Percentiles rank a stretch among this genome's conserved stretches.
These are phyloP conservation scores for Lomentospora prolificans DNA, from an alignment of 2,329 filamentous ascomycete species.

Conservation along the genomic window DNA sequence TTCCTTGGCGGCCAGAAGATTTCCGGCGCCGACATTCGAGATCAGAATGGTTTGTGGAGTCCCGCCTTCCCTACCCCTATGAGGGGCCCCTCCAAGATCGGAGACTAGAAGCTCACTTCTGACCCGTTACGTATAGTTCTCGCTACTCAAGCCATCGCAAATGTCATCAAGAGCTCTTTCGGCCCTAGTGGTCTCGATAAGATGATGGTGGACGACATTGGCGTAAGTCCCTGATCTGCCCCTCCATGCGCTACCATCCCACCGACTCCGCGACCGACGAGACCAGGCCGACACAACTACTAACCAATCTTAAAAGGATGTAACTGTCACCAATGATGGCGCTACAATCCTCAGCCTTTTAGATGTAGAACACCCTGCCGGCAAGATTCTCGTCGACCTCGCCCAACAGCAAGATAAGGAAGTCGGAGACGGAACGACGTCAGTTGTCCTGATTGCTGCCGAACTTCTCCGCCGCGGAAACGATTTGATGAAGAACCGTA, in stretches of 20 bases:
- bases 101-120: background rate
- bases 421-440: slow-evolving; percentile 96
- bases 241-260: slow-evolving; percentile 8
- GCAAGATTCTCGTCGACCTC: slow-evolving; percentile 95
- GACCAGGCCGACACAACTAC: slow-evolving; percentile 11
- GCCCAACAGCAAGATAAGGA: slow-evolving; percentile 99
- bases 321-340: slow-evolving; percentile 97
- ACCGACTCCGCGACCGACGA: no score
- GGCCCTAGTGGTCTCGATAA: slow-evolving; percentile 95
- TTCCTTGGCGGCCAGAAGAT: slow-evolving; percentile 98
- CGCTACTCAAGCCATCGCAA: slow-evolving; percentile 93
- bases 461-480: slow-evolving; percentile 90
- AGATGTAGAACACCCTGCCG: slow-evolving; percentile 94
- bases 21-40: slow-evolving; percentile 88
- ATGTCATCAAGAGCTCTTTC: slow-evolving; percentile 98
- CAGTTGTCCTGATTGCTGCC: slow-evolving; percentile 91
- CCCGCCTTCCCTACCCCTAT: background rate
- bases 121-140: slow-evolving; percentile 50
- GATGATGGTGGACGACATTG: slow-evolving; percentile 99
- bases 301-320: slow-evolving; percentile 50
- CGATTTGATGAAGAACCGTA: slow-evolving; percentile 98
- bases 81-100: background rate
- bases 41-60: slow-evolving; percentile 57
- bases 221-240: slow-evolving; percentile 43
- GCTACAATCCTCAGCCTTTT: slow-evolving; percentile 91